Percentiles rank a stretch among this genome's conserved stretches.
phyloP scores from a whole-genome alignment of 768 basidiomycete species.

The Rhizopogon vinicolor region DNA sequence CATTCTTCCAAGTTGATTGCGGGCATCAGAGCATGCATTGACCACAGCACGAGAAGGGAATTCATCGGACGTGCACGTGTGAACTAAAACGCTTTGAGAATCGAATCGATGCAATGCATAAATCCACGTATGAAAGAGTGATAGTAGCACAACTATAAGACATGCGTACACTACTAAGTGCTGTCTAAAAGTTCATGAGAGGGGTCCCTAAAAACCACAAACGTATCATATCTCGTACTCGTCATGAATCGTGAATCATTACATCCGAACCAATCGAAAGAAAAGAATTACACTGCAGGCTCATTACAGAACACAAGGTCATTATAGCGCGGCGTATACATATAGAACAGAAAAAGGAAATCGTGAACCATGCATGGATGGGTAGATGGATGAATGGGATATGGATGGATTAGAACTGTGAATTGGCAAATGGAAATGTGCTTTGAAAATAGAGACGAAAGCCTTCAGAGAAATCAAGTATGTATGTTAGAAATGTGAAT shows the following conservation, averaged over 20 bases:
- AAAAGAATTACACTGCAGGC: neutral
- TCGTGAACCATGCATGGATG: neutral
- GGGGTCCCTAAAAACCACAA: neutral
- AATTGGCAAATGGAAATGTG: neutral
- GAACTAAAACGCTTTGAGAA: no score
- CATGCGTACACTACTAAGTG: no score
- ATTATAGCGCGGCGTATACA: neutral
- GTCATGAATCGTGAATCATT: neutral
- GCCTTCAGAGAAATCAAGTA: neutral
- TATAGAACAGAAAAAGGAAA: neutral
- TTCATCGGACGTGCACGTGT: no score
- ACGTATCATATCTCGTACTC: neutral
- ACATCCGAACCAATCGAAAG: neutral
- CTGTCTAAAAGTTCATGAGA: no score
- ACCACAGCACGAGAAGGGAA: no score
- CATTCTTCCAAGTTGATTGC: no score
- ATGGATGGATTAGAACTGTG: neutral
- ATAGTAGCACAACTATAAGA: no score
- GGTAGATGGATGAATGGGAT: neutral
- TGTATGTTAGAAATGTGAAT: neutral
- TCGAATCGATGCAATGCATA: no score
- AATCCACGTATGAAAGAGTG: no score
- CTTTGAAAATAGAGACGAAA: no score
- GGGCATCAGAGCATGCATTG: no score
- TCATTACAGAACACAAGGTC: neutral